phyloP scores from a whole-genome alignment of 2,329 filamentous ascomycete genomes.

The Sordariomycetes sp. region DNA sequence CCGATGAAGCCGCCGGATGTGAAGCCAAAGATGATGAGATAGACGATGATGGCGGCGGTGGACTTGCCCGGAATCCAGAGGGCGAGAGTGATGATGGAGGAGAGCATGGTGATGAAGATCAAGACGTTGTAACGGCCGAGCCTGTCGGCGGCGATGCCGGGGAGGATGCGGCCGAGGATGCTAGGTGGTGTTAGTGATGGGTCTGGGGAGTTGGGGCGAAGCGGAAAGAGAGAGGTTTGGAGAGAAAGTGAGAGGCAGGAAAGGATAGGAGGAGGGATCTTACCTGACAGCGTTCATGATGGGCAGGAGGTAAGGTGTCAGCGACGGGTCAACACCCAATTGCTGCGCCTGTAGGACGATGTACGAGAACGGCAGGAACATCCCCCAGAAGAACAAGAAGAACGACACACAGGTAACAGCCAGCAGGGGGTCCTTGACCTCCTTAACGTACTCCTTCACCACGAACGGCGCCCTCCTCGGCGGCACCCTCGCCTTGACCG shows the following conservation, averaged over 20 bases:
- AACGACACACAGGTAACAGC: slow-evolving; percentile 28
- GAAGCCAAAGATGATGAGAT: slow-evolving; percentile 60
- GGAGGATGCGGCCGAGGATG: slow-evolving; percentile 39
- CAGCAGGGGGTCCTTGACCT: slow-evolving; percentile 34
- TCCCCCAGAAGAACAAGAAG: slow-evolving; percentile 46
- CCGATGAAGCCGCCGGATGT: slow-evolving; percentile 56
- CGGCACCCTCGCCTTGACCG: slow-evolving; percentile 28
- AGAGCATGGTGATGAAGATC: slow-evolving; percentile 39
- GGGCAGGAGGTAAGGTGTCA: slow-evolving; percentile 36
- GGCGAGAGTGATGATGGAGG: slow-evolving; percentile 30
- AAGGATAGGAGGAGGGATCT: slow-evolving; percentile 8
- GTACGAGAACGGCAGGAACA: slow-evolving; percentile 45
- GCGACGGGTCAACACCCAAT: slow-evolving; percentile 26
- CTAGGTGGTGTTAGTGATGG: slow-evolving; percentile 14
- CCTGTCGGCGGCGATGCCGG: slow-evolving; percentile 35
- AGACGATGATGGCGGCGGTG: slow-evolving; percentile 50
- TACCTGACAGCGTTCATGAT: slow-evolving; percentile 47
- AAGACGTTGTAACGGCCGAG: slow-evolving; percentile 34
- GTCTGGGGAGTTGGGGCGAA: not conserved
- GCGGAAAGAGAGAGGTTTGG: not conserved
- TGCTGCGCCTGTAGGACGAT: slow-evolving; percentile 34
- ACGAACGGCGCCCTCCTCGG: slow-evolving; percentile 33
- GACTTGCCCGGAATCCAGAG: slow-evolving; percentile 38
- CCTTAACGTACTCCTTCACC: slow-evolving; percentile 31
- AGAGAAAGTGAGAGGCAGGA: not conserved